A percentile compares a stretch with the other conserved stretches of the same genome.
phyloP scores from a whole-genome alignment of 768 basidiomycete genomes.

The Heimioporus sp. region DNA sequence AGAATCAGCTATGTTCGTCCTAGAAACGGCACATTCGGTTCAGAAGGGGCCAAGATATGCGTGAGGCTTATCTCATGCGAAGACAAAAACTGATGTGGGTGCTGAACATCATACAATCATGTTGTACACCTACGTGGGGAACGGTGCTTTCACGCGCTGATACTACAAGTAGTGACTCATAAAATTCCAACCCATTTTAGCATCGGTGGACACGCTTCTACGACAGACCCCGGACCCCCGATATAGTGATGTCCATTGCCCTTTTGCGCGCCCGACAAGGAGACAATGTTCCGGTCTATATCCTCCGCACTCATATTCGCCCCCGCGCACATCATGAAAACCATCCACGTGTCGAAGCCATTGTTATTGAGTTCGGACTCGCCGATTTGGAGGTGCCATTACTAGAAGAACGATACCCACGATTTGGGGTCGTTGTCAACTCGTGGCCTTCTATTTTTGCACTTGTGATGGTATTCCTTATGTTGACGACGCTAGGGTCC shows the following conservation, averaged over 20 bases:
- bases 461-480: slow-evolving; percentile 50
- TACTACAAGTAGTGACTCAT: slow-evolving; percentile 71
- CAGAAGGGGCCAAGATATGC: slow-evolving; percentile 71
- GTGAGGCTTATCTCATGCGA: slow-evolving; percentile 60
- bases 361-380: slow-evolving; percentile 34
- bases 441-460: slow-evolving; percentile 60
- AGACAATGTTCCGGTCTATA: slow-evolving; percentile 51
- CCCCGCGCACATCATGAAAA: slow-evolving; percentile 59
- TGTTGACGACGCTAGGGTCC: slow-evolving; percentile 69
- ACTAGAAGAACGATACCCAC: slow-evolving; percentile 40
- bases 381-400: slow-evolving; percentile 29
- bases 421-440: slow-evolving; percentile 49
- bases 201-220: slow-evolving; percentile 72
- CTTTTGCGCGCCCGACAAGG: slow-evolving; percentile 60
- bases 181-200: slow-evolving; percentile 52
- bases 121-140: slow-evolving; percentile 75
- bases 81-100: slow-evolving; percentile 65
- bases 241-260: slow-evolving; percentile 55
- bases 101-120: slow-evolving; percentile 53
- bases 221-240: slow-evolving; percentile 61
- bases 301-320: slow-evolving; percentile 64
- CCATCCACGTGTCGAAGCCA: slow-evolving; percentile 48
- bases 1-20: slow-evolving; percentile 77
- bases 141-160: slow-evolving; percentile 68
- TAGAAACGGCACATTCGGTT: slow-evolving; percentile 74